Evolutionary conservation across 306 rosid species (phyloP).

Genomic region (Cercis canadensis): DNA sequence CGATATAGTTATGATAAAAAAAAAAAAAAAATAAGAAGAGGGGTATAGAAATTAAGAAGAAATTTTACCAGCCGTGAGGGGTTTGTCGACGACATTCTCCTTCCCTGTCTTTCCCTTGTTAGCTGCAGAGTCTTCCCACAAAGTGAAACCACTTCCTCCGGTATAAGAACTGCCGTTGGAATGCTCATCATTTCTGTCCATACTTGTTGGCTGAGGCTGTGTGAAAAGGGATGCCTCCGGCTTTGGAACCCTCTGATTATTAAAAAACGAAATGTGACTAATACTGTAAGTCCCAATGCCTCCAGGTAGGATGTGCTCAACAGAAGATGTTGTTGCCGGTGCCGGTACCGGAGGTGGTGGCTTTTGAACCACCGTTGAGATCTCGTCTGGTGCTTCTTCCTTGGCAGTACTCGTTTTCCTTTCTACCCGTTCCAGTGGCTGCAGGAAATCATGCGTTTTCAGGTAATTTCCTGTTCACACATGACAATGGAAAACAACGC

Average conservation of each 20-base stretch:
- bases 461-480: slow-evolving; percentile 68
- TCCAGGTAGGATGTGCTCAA: slow-evolving; percentile 86
- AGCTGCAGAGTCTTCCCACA: slow-evolving; percentile 86
- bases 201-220: slow-evolving; percentile 62
- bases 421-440: slow-evolving; percentile 76
- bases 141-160: slow-evolving; percentile 83
- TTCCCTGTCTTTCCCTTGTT: slow-evolving; percentile 91
- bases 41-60: neutral
- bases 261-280: slow-evolving; percentile 73
- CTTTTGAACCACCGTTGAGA: slow-evolving; percentile 56
- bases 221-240: slow-evolving; percentile 65
- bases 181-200: slow-evolving; percentile 73
- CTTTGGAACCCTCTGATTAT: slow-evolving; percentile 72
- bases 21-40: too few species aligned
- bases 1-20: neutral
- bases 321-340: slow-evolving; percentile 51
- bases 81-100: slow-evolving; percentile 72
- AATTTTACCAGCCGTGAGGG: slow-evolving; percentile 59
- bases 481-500: too few species aligned
- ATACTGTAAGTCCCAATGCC: slow-evolving; percentile 97
- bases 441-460: slow-evolving; percentile 92
- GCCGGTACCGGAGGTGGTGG: slow-evolving; percentile 26
- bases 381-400: slow-evolving; percentile 66
- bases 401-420: slow-evolving; percentile 51
- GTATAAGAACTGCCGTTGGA: slow-evolving; percentile 86